Evolutionary conservation across 169 alveolate species (phyloP).

Genomic region (Cystoisospora suis): DNA sequence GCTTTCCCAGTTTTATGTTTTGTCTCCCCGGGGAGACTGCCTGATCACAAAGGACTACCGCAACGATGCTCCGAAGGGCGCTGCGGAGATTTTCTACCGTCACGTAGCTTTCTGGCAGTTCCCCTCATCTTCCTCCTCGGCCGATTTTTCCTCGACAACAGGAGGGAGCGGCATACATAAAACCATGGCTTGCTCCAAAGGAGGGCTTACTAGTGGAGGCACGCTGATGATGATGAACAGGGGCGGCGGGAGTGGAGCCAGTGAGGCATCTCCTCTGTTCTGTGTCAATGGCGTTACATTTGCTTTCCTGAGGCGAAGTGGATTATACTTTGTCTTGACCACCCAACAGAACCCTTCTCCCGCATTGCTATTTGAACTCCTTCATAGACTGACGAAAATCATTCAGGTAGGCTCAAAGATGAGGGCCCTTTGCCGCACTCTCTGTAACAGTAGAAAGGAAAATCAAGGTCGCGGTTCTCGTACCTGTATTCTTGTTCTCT

Average conservation of each 20-base stretch:
- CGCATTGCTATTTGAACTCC: constrained; percentile 88
- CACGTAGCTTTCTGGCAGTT: constrained; percentile 80
- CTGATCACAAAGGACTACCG: constrained; percentile 91
- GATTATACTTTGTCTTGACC: constrained; percentile 90
- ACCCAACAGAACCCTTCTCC: constrained; percentile 92
- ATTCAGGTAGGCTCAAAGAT: constrained; percentile 66
- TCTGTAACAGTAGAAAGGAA: background rate
- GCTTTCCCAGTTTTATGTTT: constrained; percentile 89
- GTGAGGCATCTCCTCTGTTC: constrained; percentile 74
- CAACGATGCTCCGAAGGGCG: constrained; percentile 85
- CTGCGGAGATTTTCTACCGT: constrained; percentile 92
- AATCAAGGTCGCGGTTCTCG: no score
- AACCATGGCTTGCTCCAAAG: background rate
- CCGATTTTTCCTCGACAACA: constrained; percentile 64
- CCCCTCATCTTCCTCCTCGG: background rate
- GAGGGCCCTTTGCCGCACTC: background rate
- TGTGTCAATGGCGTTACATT: constrained; percentile 89
- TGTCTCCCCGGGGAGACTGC: constrained; percentile 95
- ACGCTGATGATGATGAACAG: background rate
- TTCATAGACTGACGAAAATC: constrained; percentile 85
- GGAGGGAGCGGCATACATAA: background rate
- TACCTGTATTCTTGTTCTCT: no score
- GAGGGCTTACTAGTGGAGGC: background rate
- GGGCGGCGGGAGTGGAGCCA: constrained; percentile 21
- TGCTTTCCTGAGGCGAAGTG: constrained; percentile 83